Conservation (phyloP, 163 green algal species). For the Smithsoniella earleae region DNA sequence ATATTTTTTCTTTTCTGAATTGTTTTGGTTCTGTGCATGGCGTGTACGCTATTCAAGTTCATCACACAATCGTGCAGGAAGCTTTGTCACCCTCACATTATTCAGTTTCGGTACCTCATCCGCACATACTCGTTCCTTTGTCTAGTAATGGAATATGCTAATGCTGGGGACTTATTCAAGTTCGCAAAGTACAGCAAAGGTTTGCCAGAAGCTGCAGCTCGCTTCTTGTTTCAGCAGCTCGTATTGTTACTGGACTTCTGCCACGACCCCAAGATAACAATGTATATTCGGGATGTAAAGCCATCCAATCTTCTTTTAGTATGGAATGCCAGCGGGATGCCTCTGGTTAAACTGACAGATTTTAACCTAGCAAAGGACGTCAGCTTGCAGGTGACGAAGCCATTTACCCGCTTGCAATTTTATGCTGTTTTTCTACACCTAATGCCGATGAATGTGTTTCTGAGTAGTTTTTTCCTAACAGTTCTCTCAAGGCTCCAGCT, state of each 20-base stretch:
- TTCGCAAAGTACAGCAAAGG: constrained; percentile 4
- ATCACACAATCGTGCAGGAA: not conserved
- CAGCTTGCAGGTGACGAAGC: not conserved
- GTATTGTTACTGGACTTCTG: not conserved
- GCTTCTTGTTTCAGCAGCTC: constrained; percentile 30
- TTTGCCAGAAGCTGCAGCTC: constrained; percentile 12
- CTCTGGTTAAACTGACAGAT: constrained; percentile 14
- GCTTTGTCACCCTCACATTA: constrained; percentile 28
- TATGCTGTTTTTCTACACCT: too few relatives aligned
- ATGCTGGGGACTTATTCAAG: constrained; percentile 3
- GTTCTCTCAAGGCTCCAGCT: too few relatives aligned
- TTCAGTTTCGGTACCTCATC: not conserved
- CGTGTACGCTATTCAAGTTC: too few relatives aligned
- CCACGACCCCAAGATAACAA: not conserved
- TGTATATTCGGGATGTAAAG: constrained; percentile 30
- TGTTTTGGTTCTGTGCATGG: not conserved
- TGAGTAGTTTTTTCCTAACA: too few relatives aligned
- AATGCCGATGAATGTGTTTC: too few relatives aligned
- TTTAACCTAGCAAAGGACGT: constrained; percentile 30
- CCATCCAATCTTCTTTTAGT: constrained; percentile 25
- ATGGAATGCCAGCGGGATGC: constrained; percentile 23
- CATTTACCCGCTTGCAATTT: too few relatives aligned
- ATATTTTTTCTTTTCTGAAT: not conserved
- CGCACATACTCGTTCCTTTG: constrained; percentile 7
- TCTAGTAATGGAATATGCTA: constrained; percentile 20